phyloP scores from a whole-genome alignment of 176 grass and related monocot species.

The Secale cereale region DNA sequence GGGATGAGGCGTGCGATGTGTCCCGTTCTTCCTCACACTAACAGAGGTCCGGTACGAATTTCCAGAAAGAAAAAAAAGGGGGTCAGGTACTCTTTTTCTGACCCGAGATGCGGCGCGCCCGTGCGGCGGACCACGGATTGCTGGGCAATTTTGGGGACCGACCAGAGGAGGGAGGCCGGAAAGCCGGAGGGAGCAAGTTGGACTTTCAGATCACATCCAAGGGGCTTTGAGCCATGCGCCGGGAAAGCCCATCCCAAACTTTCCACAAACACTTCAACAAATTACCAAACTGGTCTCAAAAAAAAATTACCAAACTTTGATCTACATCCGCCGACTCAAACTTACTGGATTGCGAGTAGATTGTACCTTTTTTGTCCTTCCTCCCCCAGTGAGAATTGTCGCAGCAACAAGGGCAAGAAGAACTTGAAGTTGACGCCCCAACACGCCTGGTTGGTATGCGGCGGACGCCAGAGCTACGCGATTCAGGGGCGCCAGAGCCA shows the following conservation, averaged over 20 bases:
- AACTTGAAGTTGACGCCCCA: background rate
- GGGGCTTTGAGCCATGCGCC: background rate
- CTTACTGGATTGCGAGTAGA: background rate
- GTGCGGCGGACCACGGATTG: constrained; percentile 5
- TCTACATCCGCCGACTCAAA: background rate
- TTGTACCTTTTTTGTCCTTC: background rate
- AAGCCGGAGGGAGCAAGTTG: background rate
- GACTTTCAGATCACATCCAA: background rate
- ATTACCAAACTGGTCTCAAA: background rate
- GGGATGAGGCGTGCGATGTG: constrained; percentile 27
- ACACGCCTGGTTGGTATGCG: background rate
- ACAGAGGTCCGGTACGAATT: background rate
- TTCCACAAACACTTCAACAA: background rate
- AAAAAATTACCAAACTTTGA: background rate
- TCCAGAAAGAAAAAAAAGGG: background rate
- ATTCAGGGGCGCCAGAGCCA: too few species aligned
- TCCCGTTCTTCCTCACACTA: constrained; percentile 22
- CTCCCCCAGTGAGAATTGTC: background rate
- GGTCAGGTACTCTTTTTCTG: constrained; percentile 1
- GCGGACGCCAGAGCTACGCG: background rate
- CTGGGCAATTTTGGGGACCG: background rate
- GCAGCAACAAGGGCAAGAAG: background rate
- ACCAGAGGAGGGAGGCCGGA: background rate
- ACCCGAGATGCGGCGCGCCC: constrained; percentile 14
- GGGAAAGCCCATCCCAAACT: too few species aligned